Percentiles rank a stretch among this genome's conserved stretches.
Conservation (phyloP, 2,329 filamentous ascomycete genomes). For the Myotisia sp. region DNA sequence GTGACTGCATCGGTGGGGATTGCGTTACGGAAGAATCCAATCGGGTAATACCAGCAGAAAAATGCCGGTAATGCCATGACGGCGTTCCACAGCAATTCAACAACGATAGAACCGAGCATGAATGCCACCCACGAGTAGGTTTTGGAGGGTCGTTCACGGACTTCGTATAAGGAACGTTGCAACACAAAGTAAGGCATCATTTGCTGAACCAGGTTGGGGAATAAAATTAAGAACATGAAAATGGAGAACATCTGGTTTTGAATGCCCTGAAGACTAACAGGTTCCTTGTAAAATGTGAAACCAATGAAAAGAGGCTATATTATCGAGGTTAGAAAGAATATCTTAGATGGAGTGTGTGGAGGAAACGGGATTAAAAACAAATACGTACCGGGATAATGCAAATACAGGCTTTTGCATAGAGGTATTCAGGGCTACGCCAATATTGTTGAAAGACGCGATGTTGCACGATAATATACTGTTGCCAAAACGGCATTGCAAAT, state of each 20-base stretch:
- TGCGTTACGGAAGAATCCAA: slow-evolving; percentile 34
- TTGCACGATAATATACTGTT: slow-evolving; percentile 54
- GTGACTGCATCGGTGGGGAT: slow-evolving; percentile 25
- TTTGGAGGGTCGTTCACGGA: slow-evolving; percentile 49
- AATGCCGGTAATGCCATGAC: slow-evolving; percentile 50
- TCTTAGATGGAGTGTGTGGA: not conserved
- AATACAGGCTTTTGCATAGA: slow-evolving; percentile 65
- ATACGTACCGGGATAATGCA: slow-evolving; percentile 40
- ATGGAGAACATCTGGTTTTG: slow-evolving; percentile 87
- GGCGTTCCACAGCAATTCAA: slow-evolving; percentile 55
- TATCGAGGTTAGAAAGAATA: slow-evolving; percentile 1
- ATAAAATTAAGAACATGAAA: slow-evolving; percentile 73
- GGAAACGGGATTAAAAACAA: not conserved
- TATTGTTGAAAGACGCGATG: slow-evolving; percentile 76
- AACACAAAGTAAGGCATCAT: slow-evolving; percentile 47
- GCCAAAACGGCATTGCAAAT: slow-evolving; percentile 61
- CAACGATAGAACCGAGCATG: slow-evolving; percentile 54
- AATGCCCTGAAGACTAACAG: slow-evolving; percentile 62
- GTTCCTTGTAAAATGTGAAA: slow-evolving; percentile 64
- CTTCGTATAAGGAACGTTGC: slow-evolving; percentile 46
- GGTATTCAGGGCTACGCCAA: slow-evolving; percentile 80
- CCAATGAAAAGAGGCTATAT: slow-evolving; percentile 58
- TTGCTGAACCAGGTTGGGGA: slow-evolving; percentile 44
- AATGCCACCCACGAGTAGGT: slow-evolving; percentile 61
- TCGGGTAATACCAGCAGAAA: slow-evolving; percentile 54